phyloP scores from a whole-genome alignment of 2,329 filamentous ascomycete species.

The Aureobasidium vineae region DNA sequence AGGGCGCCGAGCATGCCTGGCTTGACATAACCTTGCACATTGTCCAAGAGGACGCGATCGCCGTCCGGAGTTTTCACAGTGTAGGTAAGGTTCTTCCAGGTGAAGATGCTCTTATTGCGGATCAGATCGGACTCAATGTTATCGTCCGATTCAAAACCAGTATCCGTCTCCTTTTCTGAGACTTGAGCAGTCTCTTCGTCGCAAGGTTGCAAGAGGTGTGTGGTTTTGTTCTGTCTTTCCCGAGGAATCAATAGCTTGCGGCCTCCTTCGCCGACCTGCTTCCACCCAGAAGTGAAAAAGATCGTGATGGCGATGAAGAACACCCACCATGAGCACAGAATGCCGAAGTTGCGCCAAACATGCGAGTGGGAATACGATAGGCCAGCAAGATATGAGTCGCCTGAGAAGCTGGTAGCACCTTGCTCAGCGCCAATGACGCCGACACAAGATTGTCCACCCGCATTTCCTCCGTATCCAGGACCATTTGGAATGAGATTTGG shows the following conservation, averaged over 20 bases:
- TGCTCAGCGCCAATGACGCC: constrained; percentile 62
- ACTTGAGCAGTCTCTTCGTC: neutral
- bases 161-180: neutral
- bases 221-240: neutral
- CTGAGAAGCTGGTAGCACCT: constrained; percentile 63
- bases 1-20: constrained; percentile 52
- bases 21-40: constrained; percentile 51
- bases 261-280: neutral
- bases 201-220: neutral
- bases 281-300: neutral
- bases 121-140: neutral
- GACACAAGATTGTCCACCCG: constrained; percentile 57
- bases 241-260: neutral
- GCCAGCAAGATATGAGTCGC: constrained; percentile 65
- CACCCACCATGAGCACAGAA: constrained; percentile 52
- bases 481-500: constrained; percentile 64
- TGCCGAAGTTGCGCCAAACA: constrained; percentile 81
- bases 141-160: neutral
- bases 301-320: neutral
- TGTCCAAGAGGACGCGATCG: constrained; percentile 46
- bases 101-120: constrained; percentile 48
- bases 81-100: constrained; percentile 53
- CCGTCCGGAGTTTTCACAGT: constrained; percentile 51
- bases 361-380: constrained; percentile 66
- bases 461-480: constrained; percentile 55